Evolutionary conservation across 2,329 filamentous ascomycete genomes (phyloP).

Genomic region (Ilyonectria sp.): DNA sequence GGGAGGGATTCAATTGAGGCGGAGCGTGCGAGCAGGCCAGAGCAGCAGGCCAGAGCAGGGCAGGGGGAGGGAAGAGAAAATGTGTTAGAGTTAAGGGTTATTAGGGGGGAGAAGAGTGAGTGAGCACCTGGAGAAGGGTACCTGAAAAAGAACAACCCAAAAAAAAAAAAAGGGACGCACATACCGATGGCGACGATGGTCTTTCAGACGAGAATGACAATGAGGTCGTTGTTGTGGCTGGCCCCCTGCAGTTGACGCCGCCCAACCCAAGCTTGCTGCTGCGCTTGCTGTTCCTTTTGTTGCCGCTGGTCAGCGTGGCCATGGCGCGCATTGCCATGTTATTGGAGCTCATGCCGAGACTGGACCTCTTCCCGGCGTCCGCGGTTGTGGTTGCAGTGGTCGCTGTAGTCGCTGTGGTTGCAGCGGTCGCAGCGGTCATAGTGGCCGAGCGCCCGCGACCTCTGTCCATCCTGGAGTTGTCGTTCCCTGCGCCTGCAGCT

Average conservation of each 20-base stretch:
- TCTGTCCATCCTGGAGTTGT: neutral
- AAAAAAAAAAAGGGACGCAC: slow-evolving; percentile 5
- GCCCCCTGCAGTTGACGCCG: slow-evolving; percentile 17
- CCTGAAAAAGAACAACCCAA: neutral
- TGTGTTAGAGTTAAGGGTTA: neutral
- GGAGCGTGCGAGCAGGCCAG: no score
- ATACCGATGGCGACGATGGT: slow-evolving; percentile 13
- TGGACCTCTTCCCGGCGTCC: slow-evolving; percentile 13
- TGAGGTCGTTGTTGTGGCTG: slow-evolving; percentile 17
- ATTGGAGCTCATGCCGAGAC: slow-evolving; percentile 21
- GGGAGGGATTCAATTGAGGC: no score
- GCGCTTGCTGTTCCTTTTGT: slow-evolving; percentile 11
- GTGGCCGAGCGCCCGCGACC: slow-evolving; percentile 7
- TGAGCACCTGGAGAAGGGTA: neutral
- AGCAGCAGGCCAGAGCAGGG: no score
- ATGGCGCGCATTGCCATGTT: slow-evolving; percentile 22
- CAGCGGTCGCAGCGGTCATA: neutral
- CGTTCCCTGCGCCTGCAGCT: neutral
- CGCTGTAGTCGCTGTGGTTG: no score
- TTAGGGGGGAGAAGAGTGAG: neutral
- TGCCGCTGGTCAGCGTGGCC: slow-evolving; percentile 19
- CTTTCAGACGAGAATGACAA: neutral
- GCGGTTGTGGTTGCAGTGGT: neutral
- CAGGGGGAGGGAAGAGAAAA: no score
- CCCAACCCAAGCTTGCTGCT: slow-evolving; percentile 2